Percentiles rank a stretch among this genome's conserved stretches.
Conservation (phyloP, 768 basidiomycete genomes). For the Podaxis sp. region DNA sequence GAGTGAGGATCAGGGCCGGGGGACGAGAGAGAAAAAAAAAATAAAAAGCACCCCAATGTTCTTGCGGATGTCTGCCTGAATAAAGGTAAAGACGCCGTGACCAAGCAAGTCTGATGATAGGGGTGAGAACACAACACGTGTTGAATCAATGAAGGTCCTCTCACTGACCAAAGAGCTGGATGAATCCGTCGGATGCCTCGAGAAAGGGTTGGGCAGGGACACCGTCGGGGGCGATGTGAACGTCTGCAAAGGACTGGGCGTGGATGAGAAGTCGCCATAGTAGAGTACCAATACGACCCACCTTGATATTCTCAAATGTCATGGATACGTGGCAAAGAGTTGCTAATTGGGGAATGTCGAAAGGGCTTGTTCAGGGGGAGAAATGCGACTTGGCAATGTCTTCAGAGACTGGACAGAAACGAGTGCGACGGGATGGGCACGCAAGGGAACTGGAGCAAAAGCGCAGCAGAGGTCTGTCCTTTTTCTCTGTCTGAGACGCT, state of each 20-base stretch:
- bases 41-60: conserved; percentile 53
- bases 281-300: too few relatives aligned
- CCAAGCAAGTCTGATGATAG: conserved; percentile 60
- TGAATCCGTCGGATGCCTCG: conserved; percentile 84
- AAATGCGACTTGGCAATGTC: not conserved
- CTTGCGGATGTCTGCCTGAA: conserved; percentile 63
- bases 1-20: conserved; percentile 3
- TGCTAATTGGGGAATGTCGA: not conserved
- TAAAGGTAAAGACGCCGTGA: conserved; percentile 65
- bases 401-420: conserved; percentile 16
- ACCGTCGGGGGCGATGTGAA: conserved; percentile 69
- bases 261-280: not conserved
- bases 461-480: conserved; percentile 43
- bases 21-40: conserved; percentile 12
- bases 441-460: conserved; percentile 70
- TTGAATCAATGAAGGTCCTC: conserved; percentile 5
- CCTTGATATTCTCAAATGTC: not conserved
- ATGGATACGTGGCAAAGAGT: not conserved
- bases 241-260: conserved; percentile 79
- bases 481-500: conserved; percentile 6
- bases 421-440: conserved; percentile 44
- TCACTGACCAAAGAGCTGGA: conserved; percentile 61
- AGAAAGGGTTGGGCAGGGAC: conserved; percentile 80
- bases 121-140: conserved; percentile 8
- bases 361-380: not conserved